Conservation (phyloP, 2,329 filamentous ascomycete genomes). For the Sclerotinia subarctica region DNA sequence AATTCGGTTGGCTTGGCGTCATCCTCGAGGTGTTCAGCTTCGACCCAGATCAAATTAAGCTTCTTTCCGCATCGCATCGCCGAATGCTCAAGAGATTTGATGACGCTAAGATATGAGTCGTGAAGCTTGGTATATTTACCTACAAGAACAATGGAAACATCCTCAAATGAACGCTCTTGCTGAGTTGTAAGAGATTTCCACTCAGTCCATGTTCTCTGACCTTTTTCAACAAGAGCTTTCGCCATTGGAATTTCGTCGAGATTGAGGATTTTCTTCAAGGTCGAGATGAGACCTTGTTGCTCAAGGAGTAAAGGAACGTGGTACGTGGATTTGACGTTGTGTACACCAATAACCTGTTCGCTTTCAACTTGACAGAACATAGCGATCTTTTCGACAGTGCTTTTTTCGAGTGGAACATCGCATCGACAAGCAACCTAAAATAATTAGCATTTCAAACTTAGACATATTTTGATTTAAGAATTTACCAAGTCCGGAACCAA, state of each 20-base stretch:
- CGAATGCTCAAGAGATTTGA: conserved; percentile 86
- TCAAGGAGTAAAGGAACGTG: conserved; percentile 91
- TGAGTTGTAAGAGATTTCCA: conserved; percentile 66
- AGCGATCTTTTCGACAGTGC: conserved; percentile 82
- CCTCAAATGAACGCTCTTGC: conserved; percentile 63
- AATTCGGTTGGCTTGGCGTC: conserved; percentile 67
- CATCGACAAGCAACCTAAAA: conserved; percentile 86
- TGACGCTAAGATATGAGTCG: conserved; percentile 81
- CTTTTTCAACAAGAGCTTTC: conserved; percentile 56
- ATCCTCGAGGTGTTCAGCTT: conserved; percentile 78
- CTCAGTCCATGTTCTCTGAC: conserved; percentile 67
- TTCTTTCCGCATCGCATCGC: conserved; percentile 82
- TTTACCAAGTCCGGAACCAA: conserved; percentile 64
- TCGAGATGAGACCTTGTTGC: conserved; percentile 69
- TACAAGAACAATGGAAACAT: conserved; percentile 79
- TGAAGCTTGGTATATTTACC: conserved; percentile 87
- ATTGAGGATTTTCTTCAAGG: conserved; percentile 63
- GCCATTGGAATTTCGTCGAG: conserved; percentile 57
- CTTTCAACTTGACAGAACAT: conserved; percentile 82
- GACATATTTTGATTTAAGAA: neutral
- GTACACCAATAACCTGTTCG: conserved; percentile 84
- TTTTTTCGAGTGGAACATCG: conserved; percentile 67
- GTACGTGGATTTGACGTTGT: conserved; percentile 86
- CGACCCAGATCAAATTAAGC: conserved; percentile 79
- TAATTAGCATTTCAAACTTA: conserved; percentile 13